Evolutionary conservation across 306 rosid species (phyloP).

Genomic region (Cucurbita argyrosperma): DNA sequence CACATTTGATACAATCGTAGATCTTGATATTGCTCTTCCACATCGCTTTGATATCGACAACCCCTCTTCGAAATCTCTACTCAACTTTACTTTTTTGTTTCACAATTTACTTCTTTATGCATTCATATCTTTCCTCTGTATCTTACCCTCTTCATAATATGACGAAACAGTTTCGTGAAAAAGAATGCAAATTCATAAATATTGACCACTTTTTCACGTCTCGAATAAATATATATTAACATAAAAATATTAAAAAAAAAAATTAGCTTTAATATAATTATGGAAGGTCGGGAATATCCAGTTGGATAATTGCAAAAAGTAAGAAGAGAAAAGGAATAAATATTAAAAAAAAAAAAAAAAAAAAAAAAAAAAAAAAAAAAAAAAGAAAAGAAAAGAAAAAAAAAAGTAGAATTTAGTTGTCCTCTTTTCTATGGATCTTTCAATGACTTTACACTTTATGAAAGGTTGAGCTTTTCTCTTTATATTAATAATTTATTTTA

Average conservation of each 20-base stretch:
- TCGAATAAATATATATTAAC: too few relatives aligned
- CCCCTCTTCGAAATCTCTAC: neutral
- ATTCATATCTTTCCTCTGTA: neutral
- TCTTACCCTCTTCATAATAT: neutral
- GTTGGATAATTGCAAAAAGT: conserved; percentile 19
- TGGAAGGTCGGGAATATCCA: neutral
- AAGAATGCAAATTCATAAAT: too few relatives aligned
- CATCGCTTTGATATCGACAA: neutral
- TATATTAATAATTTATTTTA: neutral
- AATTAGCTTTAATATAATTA: neutral
- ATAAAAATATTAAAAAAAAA: too few relatives aligned
- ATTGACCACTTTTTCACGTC: too few relatives aligned
- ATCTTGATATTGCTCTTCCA: neutral
- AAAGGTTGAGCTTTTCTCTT: neutral
- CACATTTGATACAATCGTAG: neutral
- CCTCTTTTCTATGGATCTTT: neutral
- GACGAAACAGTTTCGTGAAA: too few relatives aligned
- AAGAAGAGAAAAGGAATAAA: neutral
- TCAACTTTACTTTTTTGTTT: neutral
- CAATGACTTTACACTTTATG: neutral
- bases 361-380: conserved; percentile 33
- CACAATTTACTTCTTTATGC: neutral
- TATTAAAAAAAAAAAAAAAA: conserved; percentile 30
- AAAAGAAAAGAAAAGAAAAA: conserved; percentile 32
- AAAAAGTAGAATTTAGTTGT: conserved; percentile 2